Evolutionary conservation across 108 stramenopile genomes (phyloP), one percentile per base, ranked within the genome.

Genomic region (Cylindrotheca fusiformis): DNA sequence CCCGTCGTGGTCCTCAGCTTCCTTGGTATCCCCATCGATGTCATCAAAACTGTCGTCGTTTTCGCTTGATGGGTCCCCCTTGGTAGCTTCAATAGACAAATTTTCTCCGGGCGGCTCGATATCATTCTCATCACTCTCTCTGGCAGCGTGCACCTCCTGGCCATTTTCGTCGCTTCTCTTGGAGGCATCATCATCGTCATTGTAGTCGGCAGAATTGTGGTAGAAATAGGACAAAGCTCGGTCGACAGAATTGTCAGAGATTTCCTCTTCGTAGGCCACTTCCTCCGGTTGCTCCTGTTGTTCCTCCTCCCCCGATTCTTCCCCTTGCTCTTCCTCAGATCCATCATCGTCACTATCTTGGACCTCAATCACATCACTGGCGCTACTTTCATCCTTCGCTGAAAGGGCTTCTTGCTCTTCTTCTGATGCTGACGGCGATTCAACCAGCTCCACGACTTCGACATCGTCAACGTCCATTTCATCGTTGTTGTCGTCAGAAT

Each of bases 351-450:
- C 69, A 48, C 8, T 19, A 29, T 72, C 63, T n/a, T 58, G 56
- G 23, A 33, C 71, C 4, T 65, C 63, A 21, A 12, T 33, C 17
- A 25, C 49, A 44, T 69, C 58, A 59, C 44, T 59, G 31, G 58
- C 67, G 21, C 4, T 20, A 17, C 28, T 47, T 14, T 55, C 51
- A 33, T 25, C 55, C 2, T 69, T 22, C 23, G 23, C 24, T 5
- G 32, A 23, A 33, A 44, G 41, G n/a, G 3, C 36, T 44, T 44
- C 55, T 12, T 19, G 18, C 20, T 52, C 52, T 19, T 12, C 18
- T 52, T 20, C 52, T 52, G 17, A 18, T 22, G 21, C 52, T 52
- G 17, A 10, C n/a, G n/a, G n/a, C n/a, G n/a, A n/a, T n/a, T n/a
- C n/a, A 12, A 19, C 19, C 36, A 45, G 17, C 5, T 27, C 20